Conservation (phyloP, 495 filamentous ascomycete species). For the Thermochaetoides thermophila region DNA sequence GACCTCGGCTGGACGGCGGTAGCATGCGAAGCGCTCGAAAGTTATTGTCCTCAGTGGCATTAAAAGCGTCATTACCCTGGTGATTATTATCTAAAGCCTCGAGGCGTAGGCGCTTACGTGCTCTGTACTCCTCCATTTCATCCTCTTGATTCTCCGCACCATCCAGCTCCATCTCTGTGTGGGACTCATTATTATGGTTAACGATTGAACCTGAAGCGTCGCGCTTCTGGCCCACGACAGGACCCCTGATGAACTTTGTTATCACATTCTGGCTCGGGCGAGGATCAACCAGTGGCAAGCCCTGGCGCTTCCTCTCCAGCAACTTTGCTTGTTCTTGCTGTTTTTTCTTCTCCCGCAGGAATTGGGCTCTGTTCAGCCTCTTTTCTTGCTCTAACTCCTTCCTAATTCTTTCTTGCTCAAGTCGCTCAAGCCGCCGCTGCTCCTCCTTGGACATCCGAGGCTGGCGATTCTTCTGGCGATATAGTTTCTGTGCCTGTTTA, state of each 20-base stretch:
- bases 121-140: no score
- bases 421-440: conserved; percentile 23
- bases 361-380: conserved; percentile 19
- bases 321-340: conserved; percentile 22
- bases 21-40: no score
- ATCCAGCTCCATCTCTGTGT: conserved; percentile 1
- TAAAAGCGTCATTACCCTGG: no score
- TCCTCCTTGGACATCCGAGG: conserved; percentile 28
- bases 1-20: no score
- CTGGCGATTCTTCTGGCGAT: conserved; percentile 16
- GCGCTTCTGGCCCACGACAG: conserved; percentile 13
- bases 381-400: conserved; percentile 32
- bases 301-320: conserved; percentile 25
- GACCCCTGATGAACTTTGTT: conserved; percentile 24
- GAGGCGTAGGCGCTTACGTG: no score
- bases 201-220: conserved; percentile 3
- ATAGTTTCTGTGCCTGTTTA: conserved; percentile 28
- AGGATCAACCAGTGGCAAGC: conserved; percentile 25
- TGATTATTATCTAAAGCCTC: no score
- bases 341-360: conserved; percentile 28
- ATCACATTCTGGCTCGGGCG: conserved; percentile 32
- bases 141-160: no score
- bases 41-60: no score
- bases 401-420: no score
- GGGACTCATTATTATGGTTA: conserved; percentile 2